Evolutionary conservation across 1,139 yeast species (phyloP), one percentile per base, ranked within the genome.

Genomic region (Pichia sp.): DNA sequence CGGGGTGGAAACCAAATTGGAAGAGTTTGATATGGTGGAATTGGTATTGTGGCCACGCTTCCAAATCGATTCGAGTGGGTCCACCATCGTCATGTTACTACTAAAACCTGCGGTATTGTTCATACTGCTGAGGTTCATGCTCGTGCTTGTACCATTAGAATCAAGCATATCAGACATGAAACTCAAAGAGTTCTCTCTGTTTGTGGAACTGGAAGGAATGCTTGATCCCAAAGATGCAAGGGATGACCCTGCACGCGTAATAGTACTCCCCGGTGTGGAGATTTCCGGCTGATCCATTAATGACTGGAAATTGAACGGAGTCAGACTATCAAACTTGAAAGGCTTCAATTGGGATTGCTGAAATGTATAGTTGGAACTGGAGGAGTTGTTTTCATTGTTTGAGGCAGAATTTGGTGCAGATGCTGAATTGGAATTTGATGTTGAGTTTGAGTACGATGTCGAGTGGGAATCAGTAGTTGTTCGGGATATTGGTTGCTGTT

Each of bases 51-150:
- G 55, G 10, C 51, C 55, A 34, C 56, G 54, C 51, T 55, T 58
- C 60, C 59, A 58, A 40, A 60, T 55, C 4, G 55, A 53, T 48
- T 60, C 61, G 5, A 60, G 41, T 8, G 61, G 61, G 52, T 58
- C 59, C 36, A 57, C 59, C 36, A 50, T 16, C 3, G 55, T 48
- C 41, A 38, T 38, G 41, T 14, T 38, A 8, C 16, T 38, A 17
- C 9, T 38, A 20, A 38, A 14, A 29, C 17, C 29, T 14, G 41
- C 46, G 16, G 42, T 38, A 14, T 29, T 20, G 33, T 24, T 30
- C n/a, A 7, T 27, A 24, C 34, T 46, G 12, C 17, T 17, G 40
- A 34, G 38, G 31, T 46, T 46, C 17, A 24, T 27, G 16, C 34
- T 16, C 20, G 30, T 30, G 29, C 29, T 48, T 12, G n/a, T 44